phyloP scores from a whole-genome alignment of 2,329 filamentous ascomycete species.

The Paecilomyces formosus region DNA sequence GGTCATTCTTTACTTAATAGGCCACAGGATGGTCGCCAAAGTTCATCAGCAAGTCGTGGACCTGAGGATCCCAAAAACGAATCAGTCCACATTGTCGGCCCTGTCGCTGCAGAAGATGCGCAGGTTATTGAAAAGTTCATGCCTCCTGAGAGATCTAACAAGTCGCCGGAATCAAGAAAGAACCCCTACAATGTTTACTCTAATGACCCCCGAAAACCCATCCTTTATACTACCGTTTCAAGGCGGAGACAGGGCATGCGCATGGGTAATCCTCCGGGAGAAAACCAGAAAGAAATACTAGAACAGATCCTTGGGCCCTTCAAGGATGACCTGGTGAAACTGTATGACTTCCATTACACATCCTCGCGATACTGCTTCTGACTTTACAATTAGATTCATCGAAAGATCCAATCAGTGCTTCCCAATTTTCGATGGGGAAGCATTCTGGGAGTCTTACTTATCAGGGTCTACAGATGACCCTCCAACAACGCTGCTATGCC shows the following conservation, averaged over 20 bases:
- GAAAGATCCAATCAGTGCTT: slow-evolving; percentile 53
- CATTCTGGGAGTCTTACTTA: slow-evolving; percentile 44
- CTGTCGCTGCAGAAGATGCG: slow-evolving; percentile 52
- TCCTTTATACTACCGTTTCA: slow-evolving; percentile 43
- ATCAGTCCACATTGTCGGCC: slow-evolving; percentile 51
- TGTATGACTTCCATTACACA: slow-evolving; percentile 37
- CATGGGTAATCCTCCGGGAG: slow-evolving; percentile 34
- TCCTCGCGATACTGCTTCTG: slow-evolving; percentile 1
- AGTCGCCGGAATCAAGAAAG: slow-evolving; percentile 31
- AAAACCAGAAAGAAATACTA: slow-evolving; percentile 48
- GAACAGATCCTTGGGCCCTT: slow-evolving; percentile 54
- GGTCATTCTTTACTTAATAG: slow-evolving; percentile 17
- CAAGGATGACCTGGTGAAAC: slow-evolving; percentile 43
- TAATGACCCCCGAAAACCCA: slow-evolving; percentile 39
- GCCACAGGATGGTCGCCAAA: slow-evolving; percentile 19
- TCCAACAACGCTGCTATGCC: slow-evolving; percentile 50
- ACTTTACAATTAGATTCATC: slow-evolving; percentile 40
- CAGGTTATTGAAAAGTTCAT: slow-evolving; percentile 56
- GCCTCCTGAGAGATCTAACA: slow-evolving; percentile 33
- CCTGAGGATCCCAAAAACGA: slow-evolving; percentile 31
- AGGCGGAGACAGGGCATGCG: slow-evolving; percentile 42
- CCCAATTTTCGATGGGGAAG: slow-evolving; percentile 51
- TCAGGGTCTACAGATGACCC: slow-evolving; percentile 41
- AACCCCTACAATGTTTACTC: slow-evolving; percentile 46
- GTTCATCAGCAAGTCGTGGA: slow-evolving; percentile 22